Evolutionary conservation across 306 rosid species (phyloP), one percentile per base, ranked within the genome.

Genomic region (Dryas octopetala): DNA sequence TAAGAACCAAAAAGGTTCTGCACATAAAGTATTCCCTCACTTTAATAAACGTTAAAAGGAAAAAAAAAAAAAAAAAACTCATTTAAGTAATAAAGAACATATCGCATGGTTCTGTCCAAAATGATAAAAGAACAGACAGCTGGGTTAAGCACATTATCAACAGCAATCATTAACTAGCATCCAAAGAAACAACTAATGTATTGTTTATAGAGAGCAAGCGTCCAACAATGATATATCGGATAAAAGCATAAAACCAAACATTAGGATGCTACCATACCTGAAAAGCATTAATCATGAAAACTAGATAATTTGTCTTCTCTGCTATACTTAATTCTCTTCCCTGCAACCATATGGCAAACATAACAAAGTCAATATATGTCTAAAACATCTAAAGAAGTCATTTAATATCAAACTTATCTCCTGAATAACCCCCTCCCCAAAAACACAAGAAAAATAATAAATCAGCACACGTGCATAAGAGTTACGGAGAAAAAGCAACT

Each of bases 271-370:
- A 77, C 54, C 74, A 71, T 92, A 95, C 97, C 97, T 95, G 97
- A 82, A 95, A 95, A 44, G 92, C 91, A 80, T 95, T 95, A 66
- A 95, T 90, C 96, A 95, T 95, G 89, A 95, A 95, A 78, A 95
- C 93, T 78, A 95, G 80, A 86, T 92, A 95, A 84, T 90, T 92
- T 45, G 97, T 90, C 92, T 92, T 95, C 89, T 92, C 99, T 1
- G 97, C 95, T 48, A 92, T 86, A 74, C 86, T 86, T 67, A 89
- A 75, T 65, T 95, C 97, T 74, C 93, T 88, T 84, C 97, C 99
- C 99, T 95, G 59, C 88, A 83, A 63, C 79, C 66, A 74, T 63
- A 81, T 68, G 70, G 52, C 64, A 76, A 74, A 76, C 55, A 73
- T 58, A 74, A 53, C 48, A 78, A 62, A 48, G 73, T 81, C 23